phyloP scores from a whole-genome alignment of 805 yeast species.

The Spathaspora girioi region DNA sequence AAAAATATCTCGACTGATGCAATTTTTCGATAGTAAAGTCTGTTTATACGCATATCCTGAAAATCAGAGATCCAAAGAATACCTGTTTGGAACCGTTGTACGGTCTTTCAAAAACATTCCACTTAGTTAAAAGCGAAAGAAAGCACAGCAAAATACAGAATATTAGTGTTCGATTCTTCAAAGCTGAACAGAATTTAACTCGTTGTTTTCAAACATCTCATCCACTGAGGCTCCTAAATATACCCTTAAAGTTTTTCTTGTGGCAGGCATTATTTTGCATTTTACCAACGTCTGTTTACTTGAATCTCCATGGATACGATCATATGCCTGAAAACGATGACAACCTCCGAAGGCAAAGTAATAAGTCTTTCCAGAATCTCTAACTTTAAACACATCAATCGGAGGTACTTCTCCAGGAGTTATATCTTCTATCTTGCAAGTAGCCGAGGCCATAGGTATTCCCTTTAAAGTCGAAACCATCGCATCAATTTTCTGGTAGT shows the following conservation, averaged over 20 bases:
- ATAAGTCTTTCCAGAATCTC: slow-evolving; percentile 55
- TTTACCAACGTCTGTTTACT: slow-evolving; percentile 46
- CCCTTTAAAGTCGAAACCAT: slow-evolving; percentile 75
- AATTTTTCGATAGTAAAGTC: too few relatives aligned
- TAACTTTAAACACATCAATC: slow-evolving; percentile 68
- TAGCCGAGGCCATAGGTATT: slow-evolving; percentile 57
- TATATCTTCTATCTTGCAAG: slow-evolving; percentile 50
- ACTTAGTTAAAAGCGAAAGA: neutral
- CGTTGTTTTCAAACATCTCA: slow-evolving; percentile 30
- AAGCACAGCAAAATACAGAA: neutral
- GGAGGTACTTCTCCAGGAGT: slow-evolving; percentile 73
- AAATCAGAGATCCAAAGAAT: too few relatives aligned
- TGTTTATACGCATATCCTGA: too few relatives aligned
- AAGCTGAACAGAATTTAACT: too few relatives aligned
- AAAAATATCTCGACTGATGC: neutral
- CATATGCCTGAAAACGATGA: slow-evolving; percentile 86
- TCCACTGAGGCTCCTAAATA: slow-evolving; percentile 72
- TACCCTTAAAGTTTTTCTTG: slow-evolving; percentile 59
- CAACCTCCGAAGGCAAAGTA: slow-evolving; percentile 91
- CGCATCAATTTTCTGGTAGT: slow-evolving; percentile 66
- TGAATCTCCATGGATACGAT: slow-evolving; percentile 40
- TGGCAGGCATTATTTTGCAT: slow-evolving; percentile 73
- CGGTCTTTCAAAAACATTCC: too few relatives aligned
- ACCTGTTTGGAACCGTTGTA: too few relatives aligned
- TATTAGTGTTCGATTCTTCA: too few relatives aligned